Conservation (phyloP, 768 basidiomycete genomes). For the Boletus tomentosulus region DNA sequence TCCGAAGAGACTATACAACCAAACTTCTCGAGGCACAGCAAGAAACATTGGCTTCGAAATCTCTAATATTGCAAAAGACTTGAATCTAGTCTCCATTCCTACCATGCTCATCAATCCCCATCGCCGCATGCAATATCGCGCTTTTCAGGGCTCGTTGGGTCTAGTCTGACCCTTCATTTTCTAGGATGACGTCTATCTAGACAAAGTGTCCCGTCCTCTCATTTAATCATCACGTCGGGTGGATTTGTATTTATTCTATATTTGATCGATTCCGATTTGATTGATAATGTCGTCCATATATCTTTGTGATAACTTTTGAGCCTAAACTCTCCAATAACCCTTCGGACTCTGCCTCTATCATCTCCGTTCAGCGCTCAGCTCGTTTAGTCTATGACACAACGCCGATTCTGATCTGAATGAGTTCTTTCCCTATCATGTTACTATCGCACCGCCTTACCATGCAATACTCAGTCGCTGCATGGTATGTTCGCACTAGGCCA, state of each 20-base stretch:
- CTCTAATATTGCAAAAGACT: conserved; percentile 8
- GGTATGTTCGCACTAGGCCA: no score
- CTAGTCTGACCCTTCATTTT: background rate
- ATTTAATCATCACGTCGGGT: conserved; percentile 24
- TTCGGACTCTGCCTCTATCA: background rate
- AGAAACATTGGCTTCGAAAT: conserved; percentile 7
- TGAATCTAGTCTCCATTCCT: background rate
- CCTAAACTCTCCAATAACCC: background rate
- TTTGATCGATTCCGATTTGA: conserved; percentile 12
- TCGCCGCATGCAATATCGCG: conserved; percentile 3
- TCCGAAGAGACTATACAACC: conserved; percentile 2
- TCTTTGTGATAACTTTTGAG: conserved; percentile 2
- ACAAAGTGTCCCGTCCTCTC: conserved; percentile 27
- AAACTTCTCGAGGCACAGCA: conserved; percentile 5
- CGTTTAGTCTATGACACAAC: background rate
- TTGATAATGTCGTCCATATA: conserved; percentile 8
- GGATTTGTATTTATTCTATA: conserved; percentile 24
- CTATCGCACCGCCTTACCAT: no score
- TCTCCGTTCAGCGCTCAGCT: background rate
- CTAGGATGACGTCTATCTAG: conserved; percentile 22
- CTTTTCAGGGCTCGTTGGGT: conserved; percentile 3
- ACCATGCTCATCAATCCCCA: conserved; percentile 1
- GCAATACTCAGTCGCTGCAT: background rate
- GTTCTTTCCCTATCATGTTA: background rate
- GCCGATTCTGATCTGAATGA: background rate